These are phyloP conservation scores for Lentinula detonsa DNA, from an alignment of 768 basidiomycete genomes.

Conservation along the genomic window DNA sequence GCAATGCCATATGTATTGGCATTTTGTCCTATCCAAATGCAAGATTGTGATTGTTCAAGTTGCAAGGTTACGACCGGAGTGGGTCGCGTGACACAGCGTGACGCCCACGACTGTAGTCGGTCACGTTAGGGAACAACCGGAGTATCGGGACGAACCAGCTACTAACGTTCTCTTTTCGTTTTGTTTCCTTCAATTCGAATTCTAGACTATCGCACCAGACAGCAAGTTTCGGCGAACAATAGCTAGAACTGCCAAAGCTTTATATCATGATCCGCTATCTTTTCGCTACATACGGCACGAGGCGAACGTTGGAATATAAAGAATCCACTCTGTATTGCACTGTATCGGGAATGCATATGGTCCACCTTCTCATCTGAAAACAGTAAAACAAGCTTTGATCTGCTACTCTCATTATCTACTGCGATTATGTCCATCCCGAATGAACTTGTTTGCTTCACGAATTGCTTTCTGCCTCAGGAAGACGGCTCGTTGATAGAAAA, in stretches of 20 bases:
- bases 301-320: background rate
- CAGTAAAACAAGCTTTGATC: background rate
- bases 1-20: no score
- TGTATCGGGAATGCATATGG: background rate
- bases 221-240: no score
- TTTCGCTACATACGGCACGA: background rate
- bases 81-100: no score
- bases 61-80: no score
- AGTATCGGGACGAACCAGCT: no score
- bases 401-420: background rate
- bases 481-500: constrained; percentile 70
- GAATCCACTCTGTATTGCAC: background rate
- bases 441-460: constrained; percentile 80
- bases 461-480: constrained; percentile 74
- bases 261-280: background rate
- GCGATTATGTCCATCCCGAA: constrained; percentile 41
- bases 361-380: background rate
- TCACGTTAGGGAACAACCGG: no score
- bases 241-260: background rate
- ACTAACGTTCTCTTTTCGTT: no score
- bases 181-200: no score
- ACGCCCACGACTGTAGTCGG: no score
- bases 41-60: no score
- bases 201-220: no score
- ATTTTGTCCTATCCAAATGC: no score